Conservation (phyloP, 768 basidiomycete genomes). For the Lyophyllum shimeji region DNA sequence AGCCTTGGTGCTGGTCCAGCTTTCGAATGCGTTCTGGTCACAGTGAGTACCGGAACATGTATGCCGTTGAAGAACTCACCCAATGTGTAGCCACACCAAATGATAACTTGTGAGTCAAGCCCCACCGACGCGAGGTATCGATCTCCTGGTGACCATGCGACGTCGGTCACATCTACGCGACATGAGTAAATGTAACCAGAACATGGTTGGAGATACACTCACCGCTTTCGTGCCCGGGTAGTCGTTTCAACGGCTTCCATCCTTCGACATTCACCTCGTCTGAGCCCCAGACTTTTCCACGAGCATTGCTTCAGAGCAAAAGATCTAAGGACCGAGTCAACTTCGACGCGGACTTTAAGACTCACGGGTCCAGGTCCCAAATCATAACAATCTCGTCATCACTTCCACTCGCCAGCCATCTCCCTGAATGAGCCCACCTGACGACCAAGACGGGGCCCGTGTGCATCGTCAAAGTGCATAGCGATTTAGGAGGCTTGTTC, state of each 20-base stretch:
- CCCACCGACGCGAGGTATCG: constrained; percentile 92
- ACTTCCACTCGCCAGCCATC: constrained; percentile 94
- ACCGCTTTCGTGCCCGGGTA: constrained; percentile 97
- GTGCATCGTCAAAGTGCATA: constrained; percentile 92
- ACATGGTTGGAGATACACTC: constrained; percentile 23
- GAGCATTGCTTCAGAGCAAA: constrained; percentile 53
- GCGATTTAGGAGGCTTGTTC: constrained; percentile 75
- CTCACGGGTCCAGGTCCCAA: constrained; percentile 96
- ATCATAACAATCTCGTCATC: constrained; percentile 96
- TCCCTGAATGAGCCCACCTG: constrained; percentile 91
- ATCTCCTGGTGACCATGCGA: constrained; percentile 95
- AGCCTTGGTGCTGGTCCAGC: constrained; percentile 89
- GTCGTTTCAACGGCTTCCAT: constrained; percentile 91
- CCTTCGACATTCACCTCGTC: constrained; percentile 96
- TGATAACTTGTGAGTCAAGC: constrained; percentile 84
- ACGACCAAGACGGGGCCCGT: constrained; percentile 91
- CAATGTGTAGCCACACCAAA: constrained; percentile 93
- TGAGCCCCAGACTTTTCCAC: constrained; percentile 90
- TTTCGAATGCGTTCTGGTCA: constrained; percentile 74
- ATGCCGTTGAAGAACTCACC: constrained; percentile 46
- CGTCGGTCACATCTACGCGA: constrained; percentile 82
- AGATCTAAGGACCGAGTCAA: constrained; percentile 3
- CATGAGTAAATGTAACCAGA: constrained; percentile 2
- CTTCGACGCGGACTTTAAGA: constrained; percentile 19
- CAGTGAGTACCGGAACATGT: not conserved